These are phyloP conservation scores for Suhomyces bolitotheri DNA, from an alignment of 1,139 yeast species.

Conservation along the genomic window DNA sequence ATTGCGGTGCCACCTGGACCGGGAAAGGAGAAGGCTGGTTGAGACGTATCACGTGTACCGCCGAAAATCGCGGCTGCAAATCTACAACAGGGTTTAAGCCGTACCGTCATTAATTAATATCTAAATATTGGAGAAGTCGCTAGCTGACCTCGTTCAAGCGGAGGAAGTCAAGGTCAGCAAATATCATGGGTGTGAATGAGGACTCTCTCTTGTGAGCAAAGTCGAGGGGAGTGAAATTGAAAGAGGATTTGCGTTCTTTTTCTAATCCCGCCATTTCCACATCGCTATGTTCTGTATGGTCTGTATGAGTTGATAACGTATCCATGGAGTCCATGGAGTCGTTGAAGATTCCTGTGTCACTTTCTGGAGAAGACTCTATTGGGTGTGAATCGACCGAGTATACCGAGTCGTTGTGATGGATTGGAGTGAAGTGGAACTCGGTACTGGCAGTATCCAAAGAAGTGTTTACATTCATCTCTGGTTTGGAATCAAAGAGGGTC, in stretches of 20 bases:
- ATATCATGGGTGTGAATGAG: background rate
- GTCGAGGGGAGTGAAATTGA: slow-evolving; percentile 7
- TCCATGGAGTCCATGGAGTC: slow-evolving; percentile 26
- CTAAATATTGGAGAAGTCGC: background rate
- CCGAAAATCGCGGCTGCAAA: slow-evolving; percentile 2
- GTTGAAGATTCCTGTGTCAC: slow-evolving; percentile 17
- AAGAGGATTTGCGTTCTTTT: slow-evolving; percentile 2
- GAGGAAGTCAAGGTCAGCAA: slow-evolving; percentile 7
- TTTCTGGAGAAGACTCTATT: slow-evolving; percentile 16
- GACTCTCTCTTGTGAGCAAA: background rate
- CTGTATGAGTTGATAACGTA: slow-evolving; percentile 21
- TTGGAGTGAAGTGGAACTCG: slow-evolving; percentile 11
- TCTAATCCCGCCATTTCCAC: slow-evolving; percentile 2
- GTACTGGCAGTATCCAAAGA: slow-evolving; percentile 10
- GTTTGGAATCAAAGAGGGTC: slow-evolving; percentile 7
- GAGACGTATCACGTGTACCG: background rate
- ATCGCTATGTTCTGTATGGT: slow-evolving; percentile 7
- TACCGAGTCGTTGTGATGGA: slow-evolving; percentile 14
- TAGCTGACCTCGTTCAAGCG: slow-evolving; percentile 1
- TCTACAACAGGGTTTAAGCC: background rate
- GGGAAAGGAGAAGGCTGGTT: background rate
- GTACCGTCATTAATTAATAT: slow-evolving; percentile 4
- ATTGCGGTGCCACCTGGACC: background rate
- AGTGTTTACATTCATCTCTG: background rate
- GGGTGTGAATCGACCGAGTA: slow-evolving; percentile 19